Base-by-base conservation (phyloP, 2,329 filamentous ascomycete genomes). In the Microdochium paspali region DNA sequence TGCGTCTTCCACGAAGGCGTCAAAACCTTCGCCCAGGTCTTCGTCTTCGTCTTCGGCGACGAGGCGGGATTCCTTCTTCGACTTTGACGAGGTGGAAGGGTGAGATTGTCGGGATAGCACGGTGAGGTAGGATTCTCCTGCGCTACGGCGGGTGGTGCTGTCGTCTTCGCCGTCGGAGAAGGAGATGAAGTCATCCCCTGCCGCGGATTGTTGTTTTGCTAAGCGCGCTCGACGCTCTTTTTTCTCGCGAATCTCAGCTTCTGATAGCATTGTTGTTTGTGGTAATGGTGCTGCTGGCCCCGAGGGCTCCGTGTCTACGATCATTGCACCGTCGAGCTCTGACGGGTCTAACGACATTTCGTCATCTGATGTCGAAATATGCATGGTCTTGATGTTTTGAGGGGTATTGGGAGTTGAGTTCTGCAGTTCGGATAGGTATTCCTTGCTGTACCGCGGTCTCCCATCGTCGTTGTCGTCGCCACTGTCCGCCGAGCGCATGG, bases 11-110 rank as follows among this genome's bases (percentile, higher is more conserved):
- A 93, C 87, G 57, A 87, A 95, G 47, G 91, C 85, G 50, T 97
- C 91, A 56, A 95, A 97, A 0, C 90, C 90, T 67, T 97, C 93
- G 31, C 87, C 87, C 0, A 96, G 77, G 58, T 97, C 89, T 61
- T 97, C 91, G 56, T 97, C 91, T 28, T 96, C 91, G 56, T 97
- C 91, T 28, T 96, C 90, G 39, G 76, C 79, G 5, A 90, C 77
- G 2, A 97, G 75, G 1, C 91, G 78, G 5, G 85, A 86, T 51
- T 90, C 77, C 28, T 80, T 77, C 53, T 85, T 80, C 56, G 83
- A 80, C 53, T 80, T 79, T 18, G 69, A 67, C 46, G 72, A 68
- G 2, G 75, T 61, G 2, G 78, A 66, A 48, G 73, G 67, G 46
- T 62, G 62, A 45, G 71, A 66, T 26, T 72, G 70, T 2, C 52